Evolutionary conservation across 2,329 filamentous ascomycete genomes (phyloP), one percentile per base, ranked within the genome.

Genomic region (Periconia sp.): DNA sequence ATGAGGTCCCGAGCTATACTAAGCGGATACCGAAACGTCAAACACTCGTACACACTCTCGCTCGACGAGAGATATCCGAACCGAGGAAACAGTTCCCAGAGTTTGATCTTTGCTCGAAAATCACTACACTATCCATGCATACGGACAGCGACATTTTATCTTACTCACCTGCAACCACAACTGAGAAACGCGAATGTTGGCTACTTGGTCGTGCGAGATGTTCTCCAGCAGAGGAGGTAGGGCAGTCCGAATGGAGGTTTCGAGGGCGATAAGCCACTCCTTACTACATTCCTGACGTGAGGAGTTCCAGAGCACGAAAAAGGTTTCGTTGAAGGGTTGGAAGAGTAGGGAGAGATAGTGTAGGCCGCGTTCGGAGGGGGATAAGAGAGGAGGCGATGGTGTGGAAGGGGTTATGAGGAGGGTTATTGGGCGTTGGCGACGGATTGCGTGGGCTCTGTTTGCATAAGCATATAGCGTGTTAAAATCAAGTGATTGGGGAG

Each of bases 391-490:
- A 3, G 88, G 86, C n/a, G 83, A 74, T 3, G 88, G 86, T n/a
- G 83, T 81, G 51, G 82, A 85, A 60, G 91, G 85, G 3, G 85
- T 86, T 42, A 87, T 82, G 68, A 88, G 86, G 7, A 92, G 79
- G 41, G 88, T 88, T 45, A 91, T 74, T 14, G 88, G 89, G 43
- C 86, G 84, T 59, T 84, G 82, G 65, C 87, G 83, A 69, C 89
- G 85, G 30, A 92, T 77, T 47, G 87, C 87, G 68, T 91, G 91
- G 13, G 88, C 84, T 72, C 85, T 80, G 70, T 61, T 54, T 5
- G 8, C 23, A 27, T 27, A 8, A 5, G 5, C 23, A 27, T 8
- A 27, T 27, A 27, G 8, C 23, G 23, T 27, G 8, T 27, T 8
- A 27, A 8, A 27, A 27, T 27, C 23, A 27, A 27, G 23, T 31